phyloP scores from a whole-genome alignment of 2,329 filamentous ascomycete genomes.

The Colletotrichum viniferum region DNA sequence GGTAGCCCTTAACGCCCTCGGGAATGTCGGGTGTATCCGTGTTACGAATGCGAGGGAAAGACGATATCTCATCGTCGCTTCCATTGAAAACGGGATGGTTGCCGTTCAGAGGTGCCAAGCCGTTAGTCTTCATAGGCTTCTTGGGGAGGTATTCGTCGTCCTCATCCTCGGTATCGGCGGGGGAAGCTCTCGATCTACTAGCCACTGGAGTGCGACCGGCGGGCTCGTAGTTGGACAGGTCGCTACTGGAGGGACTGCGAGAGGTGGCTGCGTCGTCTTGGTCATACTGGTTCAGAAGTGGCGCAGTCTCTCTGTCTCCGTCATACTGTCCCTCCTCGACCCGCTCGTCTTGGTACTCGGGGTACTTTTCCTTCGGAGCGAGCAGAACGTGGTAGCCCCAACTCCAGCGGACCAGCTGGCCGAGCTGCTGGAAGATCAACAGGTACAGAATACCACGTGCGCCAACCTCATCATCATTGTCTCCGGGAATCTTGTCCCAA shows the following conservation, averaged over 20 bases:
- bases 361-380: conserved; percentile 79
- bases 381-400: conserved; percentile 97
- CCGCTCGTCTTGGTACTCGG: conserved; percentile 62
- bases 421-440: conserved; percentile 96
- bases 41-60: conserved; percentile 62
- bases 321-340: conserved; percentile 65
- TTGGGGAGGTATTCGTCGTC: conserved; percentile 34
- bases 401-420: conserved; percentile 94
- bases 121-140: conserved; percentile 23
- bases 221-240: conserved; percentile 56
- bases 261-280: conserved; percentile 40
- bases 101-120: conserved; percentile 24
- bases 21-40: conserved; percentile 45
- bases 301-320: conserved; percentile 52
- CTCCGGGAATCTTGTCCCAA: conserved; percentile 88
- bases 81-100: conserved; percentile 34
- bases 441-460: conserved; percentile 94
- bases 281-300: conserved; percentile 51
- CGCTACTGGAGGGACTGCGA: conserved; percentile 32
- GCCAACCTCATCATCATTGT: conserved; percentile 94
- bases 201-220: conserved; percentile 60
- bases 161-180: conserved; percentile 54
- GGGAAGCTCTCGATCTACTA: conserved; percentile 53
- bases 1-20: conserved; percentile 44
- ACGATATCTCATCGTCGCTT: conserved; percentile 59